Percentiles rank a stretch among this genome's conserved stretches.
Conservation (phyloP, 2,329 filamentous ascomycete species). For the Nemania sp. region DNA sequence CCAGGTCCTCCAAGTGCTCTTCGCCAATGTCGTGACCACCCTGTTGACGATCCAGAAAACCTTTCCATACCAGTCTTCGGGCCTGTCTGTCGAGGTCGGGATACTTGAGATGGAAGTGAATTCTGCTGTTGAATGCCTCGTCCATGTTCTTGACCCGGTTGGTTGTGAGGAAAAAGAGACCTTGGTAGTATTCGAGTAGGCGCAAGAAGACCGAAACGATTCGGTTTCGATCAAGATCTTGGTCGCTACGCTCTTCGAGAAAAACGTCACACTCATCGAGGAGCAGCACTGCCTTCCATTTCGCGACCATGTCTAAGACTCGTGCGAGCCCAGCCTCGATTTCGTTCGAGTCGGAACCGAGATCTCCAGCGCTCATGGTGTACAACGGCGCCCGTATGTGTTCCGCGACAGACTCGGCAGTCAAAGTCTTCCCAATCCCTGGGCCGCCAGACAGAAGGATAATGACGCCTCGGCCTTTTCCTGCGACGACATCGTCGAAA, state of each 20-base stretch:
- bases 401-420: constrained; percentile 46
- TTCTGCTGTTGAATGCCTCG: constrained; percentile 43
- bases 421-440: constrained; percentile 46
- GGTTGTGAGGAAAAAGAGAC: constrained; percentile 45
- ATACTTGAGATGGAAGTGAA: constrained; percentile 41
- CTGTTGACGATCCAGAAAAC: constrained; percentile 40
- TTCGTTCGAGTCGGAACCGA: constrained; percentile 41
- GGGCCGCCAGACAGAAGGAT: constrained; percentile 44
- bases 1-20: constrained; percentile 41
- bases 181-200: constrained; percentile 41
- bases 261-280: constrained; percentile 51
- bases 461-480: constrained; percentile 43
- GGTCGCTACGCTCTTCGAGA: constrained; percentile 40
- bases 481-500: constrained; percentile 43
- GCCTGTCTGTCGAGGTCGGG: constrained; percentile 35
- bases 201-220: constrained; percentile 39
- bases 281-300: constrained; percentile 49
- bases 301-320: constrained; percentile 42
- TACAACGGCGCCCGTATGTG: constrained; percentile 44
- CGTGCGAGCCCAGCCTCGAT: constrained; percentile 42
- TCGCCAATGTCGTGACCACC: constrained; percentile 35
- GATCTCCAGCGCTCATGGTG: constrained; percentile 44
- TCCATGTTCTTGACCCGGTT: constrained; percentile 44
- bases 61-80: constrained; percentile 42
- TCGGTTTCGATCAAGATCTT: constrained; percentile 44